Evolutionary conservation across 2,329 filamentous ascomycete species (phyloP).

Genomic region (Immersiporthe knoxdaviesiana): DNA sequence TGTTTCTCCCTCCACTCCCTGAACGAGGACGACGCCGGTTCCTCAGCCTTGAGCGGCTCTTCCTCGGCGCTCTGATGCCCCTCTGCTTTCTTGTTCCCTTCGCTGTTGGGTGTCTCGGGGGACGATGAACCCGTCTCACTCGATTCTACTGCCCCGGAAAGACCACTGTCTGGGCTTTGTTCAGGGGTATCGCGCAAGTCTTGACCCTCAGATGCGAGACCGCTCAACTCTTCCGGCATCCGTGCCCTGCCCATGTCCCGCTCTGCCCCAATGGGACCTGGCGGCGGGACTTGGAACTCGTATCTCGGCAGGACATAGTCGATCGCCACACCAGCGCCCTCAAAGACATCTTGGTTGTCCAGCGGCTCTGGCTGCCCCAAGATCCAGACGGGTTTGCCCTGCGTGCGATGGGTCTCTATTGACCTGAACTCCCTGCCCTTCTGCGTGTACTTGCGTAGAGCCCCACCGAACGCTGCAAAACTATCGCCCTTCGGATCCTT

Average conservation of each 20-base stretch:
- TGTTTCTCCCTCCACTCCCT: slow-evolving; percentile 25
- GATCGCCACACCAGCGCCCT: slow-evolving; percentile 13
- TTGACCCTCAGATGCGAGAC: not conserved
- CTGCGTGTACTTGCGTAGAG: slow-evolving; percentile 46
- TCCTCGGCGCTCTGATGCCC: not conserved
- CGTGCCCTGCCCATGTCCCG: not conserved
- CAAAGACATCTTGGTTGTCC: slow-evolving; percentile 43
- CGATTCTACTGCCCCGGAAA: not conserved
- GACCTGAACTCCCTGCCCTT: slow-evolving; percentile 63
- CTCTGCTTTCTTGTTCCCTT: not conserved
- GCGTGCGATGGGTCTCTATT: slow-evolving; percentile 56
- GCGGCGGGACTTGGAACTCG: not conserved
- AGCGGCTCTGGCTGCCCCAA: slow-evolving; percentile 46
- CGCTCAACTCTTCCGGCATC: not conserved
- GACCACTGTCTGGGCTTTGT: not conserved
- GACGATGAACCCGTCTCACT: not conserved
- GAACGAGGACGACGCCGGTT: slow-evolving; percentile 13
- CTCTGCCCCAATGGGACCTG: not conserved
- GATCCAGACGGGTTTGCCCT: slow-evolving; percentile 50
- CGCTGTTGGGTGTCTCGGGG: not conserved
- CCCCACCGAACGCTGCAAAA: slow-evolving; percentile 45
- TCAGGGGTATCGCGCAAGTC: not conserved
- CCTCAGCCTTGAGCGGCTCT: slow-evolving; percentile 1
- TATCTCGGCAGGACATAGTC: slow-evolving; percentile 8
- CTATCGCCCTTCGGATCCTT: slow-evolving; percentile 42